A percentile compares a stretch with the other conserved stretches of the same genome.
These are phyloP conservation scores for Penicillium sp. DNA, from an alignment of 2,329 filamentous ascomycete genomes.

Conservation along the genomic window DNA sequence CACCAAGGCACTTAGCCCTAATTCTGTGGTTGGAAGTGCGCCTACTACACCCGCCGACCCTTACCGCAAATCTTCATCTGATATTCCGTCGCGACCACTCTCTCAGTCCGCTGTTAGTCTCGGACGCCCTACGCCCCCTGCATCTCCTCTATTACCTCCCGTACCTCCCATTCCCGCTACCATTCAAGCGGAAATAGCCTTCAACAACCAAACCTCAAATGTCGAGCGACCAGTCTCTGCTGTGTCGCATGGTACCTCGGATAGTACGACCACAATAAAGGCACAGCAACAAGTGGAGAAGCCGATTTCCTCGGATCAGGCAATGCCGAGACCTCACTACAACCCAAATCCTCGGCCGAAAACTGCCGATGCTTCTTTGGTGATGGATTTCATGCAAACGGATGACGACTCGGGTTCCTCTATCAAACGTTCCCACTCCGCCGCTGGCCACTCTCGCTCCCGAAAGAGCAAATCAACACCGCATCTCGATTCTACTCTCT, in stretches of 20 bases:
- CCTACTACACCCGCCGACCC: slow-evolving; percentile 49
- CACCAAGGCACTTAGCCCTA: slow-evolving; percentile 44
- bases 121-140: slow-evolving; percentile 32
- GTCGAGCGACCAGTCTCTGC: slow-evolving; percentile 79
- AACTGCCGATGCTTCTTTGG: slow-evolving; percentile 44
- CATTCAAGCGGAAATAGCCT: slow-evolving; percentile 15
- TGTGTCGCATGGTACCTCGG: slow-evolving; percentile 80
- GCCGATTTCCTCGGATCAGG: slow-evolving; percentile 39
- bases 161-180: slow-evolving; percentile 17
- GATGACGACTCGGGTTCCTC: slow-evolving; percentile 17
- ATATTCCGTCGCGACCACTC: slow-evolving; percentile 31
- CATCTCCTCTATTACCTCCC: slow-evolving; percentile 30
- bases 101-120: slow-evolving; percentile 36
- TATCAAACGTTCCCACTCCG: slow-evolving; percentile 43
- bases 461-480: slow-evolving; percentile 33
- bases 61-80: slow-evolving; percentile 26
- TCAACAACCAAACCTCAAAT: slow-evolving; percentile 33
- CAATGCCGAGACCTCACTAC: slow-evolving; percentile 30
- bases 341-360: slow-evolving; percentile 39
- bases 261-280: slow-evolving; percentile 66
- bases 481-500: slow-evolving; percentile 27
- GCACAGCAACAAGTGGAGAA: slow-evolving; percentile 59
- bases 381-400: slow-evolving; percentile 26
- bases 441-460: slow-evolving; percentile 35
- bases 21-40: slow-evolving; percentile 58